Percentiles rank a stretch among this genome's conserved stretches.
These are phyloP conservation scores for Entophlyctis luteolus DNA, from an alignment of 192 early-diverging fungal genomes.

Conservation along the genomic window DNA sequence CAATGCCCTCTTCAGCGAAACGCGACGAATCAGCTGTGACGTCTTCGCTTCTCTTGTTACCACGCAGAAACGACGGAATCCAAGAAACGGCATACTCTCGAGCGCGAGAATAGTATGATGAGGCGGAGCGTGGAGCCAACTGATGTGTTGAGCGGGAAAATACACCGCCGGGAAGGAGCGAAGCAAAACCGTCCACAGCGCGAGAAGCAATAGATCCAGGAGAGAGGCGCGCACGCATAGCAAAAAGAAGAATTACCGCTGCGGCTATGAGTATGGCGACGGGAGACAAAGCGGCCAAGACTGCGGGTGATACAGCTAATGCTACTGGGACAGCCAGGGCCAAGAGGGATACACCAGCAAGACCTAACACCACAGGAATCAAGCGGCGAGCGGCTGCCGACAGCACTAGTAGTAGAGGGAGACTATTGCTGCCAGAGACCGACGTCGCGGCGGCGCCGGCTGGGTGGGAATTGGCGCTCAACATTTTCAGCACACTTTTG, in stretches of 20 bases:
- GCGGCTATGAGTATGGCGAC: not conserved
- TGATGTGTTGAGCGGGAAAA: not conserved
- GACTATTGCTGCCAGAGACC: too few relatives aligned
- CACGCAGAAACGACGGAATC: not conserved
- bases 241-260: not conserved
- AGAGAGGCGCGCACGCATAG: not conserved
- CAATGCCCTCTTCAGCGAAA: not conserved
- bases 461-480: too few relatives aligned
- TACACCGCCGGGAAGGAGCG: not conserved
- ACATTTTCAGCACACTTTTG: too few relatives aligned
- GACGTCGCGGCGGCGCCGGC: too few relatives aligned
- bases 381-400: not conserved
- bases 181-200: not conserved
- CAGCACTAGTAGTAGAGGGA: not conserved
- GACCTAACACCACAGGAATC: not conserved
- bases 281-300: slow-evolving; percentile 1
- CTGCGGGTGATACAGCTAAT: slow-evolving; percentile 1
- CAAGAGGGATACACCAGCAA: not conserved
- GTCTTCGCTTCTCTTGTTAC: not conserved
- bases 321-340: not conserved
- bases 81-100: too few relatives aligned
- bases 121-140: not conserved
- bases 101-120: too few relatives aligned
- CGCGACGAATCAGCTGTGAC: not conserved
- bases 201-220: not conserved